Conservation (phyloP, 495 filamentous ascomycete species). For the Talaromyces stipitatus region DNA sequence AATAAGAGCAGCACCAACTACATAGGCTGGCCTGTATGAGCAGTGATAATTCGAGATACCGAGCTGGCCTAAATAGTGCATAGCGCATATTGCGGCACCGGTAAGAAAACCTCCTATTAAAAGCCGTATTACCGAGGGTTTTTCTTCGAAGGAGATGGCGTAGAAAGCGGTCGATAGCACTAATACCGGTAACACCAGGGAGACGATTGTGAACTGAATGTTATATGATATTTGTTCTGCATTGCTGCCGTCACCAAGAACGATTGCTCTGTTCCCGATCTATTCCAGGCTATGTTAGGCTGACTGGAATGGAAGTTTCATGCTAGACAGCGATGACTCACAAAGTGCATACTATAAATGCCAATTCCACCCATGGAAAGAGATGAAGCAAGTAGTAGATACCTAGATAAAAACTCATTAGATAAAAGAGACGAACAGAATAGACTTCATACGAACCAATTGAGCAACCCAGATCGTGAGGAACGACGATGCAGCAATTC, state of each 20-base stretch:
- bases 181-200: slow-evolving; percentile 72
- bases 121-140: slow-evolving; percentile 49
- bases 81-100: slow-evolving; percentile 70
- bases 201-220: slow-evolving; percentile 61
- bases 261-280: slow-evolving; percentile 74
- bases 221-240: slow-evolving; percentile 68
- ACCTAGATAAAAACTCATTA: slow-evolving; percentile 38
- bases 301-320: neutral
- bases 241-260: slow-evolving; percentile 52
- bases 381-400: slow-evolving; percentile 62
- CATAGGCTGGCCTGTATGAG: slow-evolving; percentile 44
- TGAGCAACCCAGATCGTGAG: slow-evolving; percentile 56
- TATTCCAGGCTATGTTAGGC: neutral
- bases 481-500: slow-evolving; percentile 76
- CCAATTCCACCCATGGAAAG: slow-evolving; percentile 74
- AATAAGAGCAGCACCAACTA: slow-evolving; percentile 65
- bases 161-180: slow-evolving; percentile 69
- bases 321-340: neutral
- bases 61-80: slow-evolving; percentile 84
- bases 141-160: slow-evolving; percentile 48
- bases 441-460: slow-evolving; percentile 44
- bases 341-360: slow-evolving; percentile 80
- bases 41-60: slow-evolving; percentile 73
- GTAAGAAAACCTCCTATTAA: slow-evolving; percentile 56
- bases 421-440: neutral